phyloP scores from a whole-genome alignment of 2,329 filamentous ascomycete species.

The Aureobasidium zeae region DNA sequence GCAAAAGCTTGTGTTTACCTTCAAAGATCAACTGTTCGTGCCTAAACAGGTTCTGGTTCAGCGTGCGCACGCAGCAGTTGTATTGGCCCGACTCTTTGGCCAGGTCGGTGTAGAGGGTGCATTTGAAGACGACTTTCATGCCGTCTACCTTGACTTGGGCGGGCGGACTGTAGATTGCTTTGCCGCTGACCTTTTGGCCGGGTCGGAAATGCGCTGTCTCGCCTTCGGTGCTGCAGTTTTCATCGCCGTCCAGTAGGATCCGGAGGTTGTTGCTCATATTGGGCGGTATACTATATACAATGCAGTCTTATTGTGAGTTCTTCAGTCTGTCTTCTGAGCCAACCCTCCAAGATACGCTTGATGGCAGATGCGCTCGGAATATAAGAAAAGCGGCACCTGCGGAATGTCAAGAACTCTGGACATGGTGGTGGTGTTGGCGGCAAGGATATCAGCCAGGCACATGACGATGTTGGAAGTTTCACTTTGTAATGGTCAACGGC shows the following conservation, averaged over 20 bases:
- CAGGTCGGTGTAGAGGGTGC: constrained; percentile 3
- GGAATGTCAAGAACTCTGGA: too few species aligned
- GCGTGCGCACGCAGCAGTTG: background rate
- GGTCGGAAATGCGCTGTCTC: background rate
- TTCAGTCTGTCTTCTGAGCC: too few species aligned
- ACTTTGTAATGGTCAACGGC: too few species aligned
- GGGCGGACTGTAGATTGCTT: background rate
- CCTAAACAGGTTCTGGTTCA: constrained; percentile 2
- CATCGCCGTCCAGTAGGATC: background rate
- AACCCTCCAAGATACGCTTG: too few species aligned
- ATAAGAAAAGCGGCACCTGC: too few species aligned
- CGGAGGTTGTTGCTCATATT: constrained; percentile 4
- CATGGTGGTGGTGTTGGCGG: too few species aligned
- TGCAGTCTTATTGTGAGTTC: too few species aligned
- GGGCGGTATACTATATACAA: too few species aligned
- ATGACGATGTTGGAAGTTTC: too few species aligned
- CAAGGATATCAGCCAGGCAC: too few species aligned
- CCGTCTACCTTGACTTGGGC: background rate
- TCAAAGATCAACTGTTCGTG: background rate
- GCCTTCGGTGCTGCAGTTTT: background rate
- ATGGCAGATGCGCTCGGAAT: too few species aligned
- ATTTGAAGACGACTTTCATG: constrained; percentile 7
- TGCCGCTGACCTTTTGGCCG: constrained; percentile 1
- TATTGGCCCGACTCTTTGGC: background rate
- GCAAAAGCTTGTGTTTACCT: constrained; percentile 1